phyloP scores from a whole-genome alignment of 23 red algal genomes.

The Gracilaria domingensis region DNA sequence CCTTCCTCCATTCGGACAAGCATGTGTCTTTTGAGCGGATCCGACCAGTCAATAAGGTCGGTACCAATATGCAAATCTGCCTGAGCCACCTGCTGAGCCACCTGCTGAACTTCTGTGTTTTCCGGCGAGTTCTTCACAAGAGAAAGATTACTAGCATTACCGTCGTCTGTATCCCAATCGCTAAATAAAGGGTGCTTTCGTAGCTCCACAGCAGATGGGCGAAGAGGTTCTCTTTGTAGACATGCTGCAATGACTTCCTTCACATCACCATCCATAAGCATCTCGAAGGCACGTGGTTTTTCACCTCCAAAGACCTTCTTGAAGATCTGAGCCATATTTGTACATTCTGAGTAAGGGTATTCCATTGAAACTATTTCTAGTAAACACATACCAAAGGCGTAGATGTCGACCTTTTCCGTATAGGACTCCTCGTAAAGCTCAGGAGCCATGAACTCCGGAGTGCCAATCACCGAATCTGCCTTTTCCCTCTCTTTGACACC shows the following conservation, averaged over 20 bases:
- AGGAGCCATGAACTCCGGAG: slow-evolving; percentile 99
- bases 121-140: slow-evolving; percentile 59
- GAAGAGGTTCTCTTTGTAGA: slow-evolving; percentile 78
- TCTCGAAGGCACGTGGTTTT: slow-evolving; percentile 76
- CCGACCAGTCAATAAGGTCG: slow-evolving; percentile 60
- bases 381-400: slow-evolving; percentile 99
- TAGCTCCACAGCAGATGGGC: slow-evolving; percentile 86
- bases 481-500: slow-evolving; percentile 86
- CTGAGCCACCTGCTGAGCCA: neutral
- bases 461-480: slow-evolving; percentile 92
- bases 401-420: slow-evolving; percentile 98
- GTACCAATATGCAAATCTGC: slow-evolving; percentile 34
- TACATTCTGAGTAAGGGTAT: slow-evolving; percentile 98
- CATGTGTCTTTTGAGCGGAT: slow-evolving; percentile 58
- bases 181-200: slow-evolving; percentile 86
- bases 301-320: slow-evolving; percentile 94
- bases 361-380: slow-evolving; percentile 99
- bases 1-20: slow-evolving; percentile 50
- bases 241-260: slow-evolving; percentile 92
- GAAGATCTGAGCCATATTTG: slow-evolving; percentile 96
- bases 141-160: slow-evolving; percentile 75
- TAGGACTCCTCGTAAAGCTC: slow-evolving; percentile 99
- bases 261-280: slow-evolving; percentile 77
- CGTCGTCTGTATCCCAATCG: slow-evolving; percentile 93
- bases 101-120: neutral